Evolutionary conservation across 1,284 basidiomycete species (phyloP).

Genomic region (Ceratorhiza oryzae-sativae): DNA sequence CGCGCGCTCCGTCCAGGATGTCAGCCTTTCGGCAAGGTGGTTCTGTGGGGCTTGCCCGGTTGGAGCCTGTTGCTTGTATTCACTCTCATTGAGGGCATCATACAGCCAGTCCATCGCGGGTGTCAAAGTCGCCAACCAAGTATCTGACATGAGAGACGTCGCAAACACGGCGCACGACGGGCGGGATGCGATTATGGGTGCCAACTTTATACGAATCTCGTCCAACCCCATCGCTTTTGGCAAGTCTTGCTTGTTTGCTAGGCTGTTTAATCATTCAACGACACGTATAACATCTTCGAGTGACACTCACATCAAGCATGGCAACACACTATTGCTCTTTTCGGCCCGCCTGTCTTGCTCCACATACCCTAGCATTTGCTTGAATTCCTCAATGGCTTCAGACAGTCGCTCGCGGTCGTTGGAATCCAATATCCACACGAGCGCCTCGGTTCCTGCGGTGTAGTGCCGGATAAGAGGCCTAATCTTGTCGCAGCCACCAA

Average conservation of each 20-base stretch:
- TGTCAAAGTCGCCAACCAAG: neutral
- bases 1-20: slow-evolving; percentile 22
- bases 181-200: neutral
- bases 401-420: slow-evolving; percentile 24
- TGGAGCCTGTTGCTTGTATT: neutral
- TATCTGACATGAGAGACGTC: neutral
- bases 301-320: slow-evolving; percentile 19
- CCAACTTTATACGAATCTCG: slow-evolving; percentile 23
- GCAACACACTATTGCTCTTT: neutral
- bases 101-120: slow-evolving; percentile 32
- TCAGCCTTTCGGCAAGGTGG: neutral
- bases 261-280: neutral
- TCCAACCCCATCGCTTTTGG: slow-evolving; percentile 14
- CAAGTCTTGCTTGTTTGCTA: slow-evolving; percentile 34
- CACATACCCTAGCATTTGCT: neutral
- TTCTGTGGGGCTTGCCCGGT: neutral
- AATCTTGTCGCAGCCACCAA: slow-evolving; percentile 32
- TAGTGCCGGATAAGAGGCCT: slow-evolving; percentile 17
- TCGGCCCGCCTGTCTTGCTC: neutral
- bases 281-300: neutral
- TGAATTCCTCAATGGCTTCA: slow-evolving; percentile 15
- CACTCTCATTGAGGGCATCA: neutral
- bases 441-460: neutral
- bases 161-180: slow-evolving; percentile 25
- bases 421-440: slow-evolving; percentile 19